Percentiles rank a stretch among this genome's conserved stretches.
Evolutionary conservation across 176 grass and related monocot genomes (phyloP).

Genomic region (Zea luxurians): DNA sequence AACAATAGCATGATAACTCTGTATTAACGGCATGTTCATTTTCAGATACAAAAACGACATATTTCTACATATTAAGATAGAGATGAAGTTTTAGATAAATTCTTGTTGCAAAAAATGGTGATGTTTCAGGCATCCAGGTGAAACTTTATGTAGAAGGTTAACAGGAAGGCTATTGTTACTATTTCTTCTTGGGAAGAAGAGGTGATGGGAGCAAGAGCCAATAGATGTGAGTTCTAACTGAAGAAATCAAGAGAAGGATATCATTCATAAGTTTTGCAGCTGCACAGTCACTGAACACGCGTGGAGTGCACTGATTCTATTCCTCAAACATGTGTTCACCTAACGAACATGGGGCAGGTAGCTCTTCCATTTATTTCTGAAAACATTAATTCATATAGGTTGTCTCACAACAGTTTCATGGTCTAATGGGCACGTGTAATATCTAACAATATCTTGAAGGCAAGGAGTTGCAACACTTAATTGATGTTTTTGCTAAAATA

Average conservation of each 20-base stretch:
- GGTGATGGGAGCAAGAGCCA: neutral
- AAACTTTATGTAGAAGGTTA: constrained; percentile 5
- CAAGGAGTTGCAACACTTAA: neutral
- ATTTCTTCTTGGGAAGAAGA: neutral
- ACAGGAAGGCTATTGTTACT: constrained; percentile 8
- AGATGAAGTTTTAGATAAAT: constrained; percentile 22
- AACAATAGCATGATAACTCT: neutral
- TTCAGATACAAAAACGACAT: neutral
- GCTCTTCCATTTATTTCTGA: constrained; percentile 3
- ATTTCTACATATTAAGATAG: constrained; percentile 19
- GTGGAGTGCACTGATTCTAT: neutral
- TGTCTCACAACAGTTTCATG: neutral
- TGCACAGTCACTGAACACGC: neutral
- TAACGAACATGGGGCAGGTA: neutral
- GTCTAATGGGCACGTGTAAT: neutral
- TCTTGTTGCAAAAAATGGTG: neutral
- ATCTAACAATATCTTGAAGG: neutral
- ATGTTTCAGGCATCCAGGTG: neutral
- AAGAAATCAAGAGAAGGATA: neutral
- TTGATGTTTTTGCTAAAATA: neutral
- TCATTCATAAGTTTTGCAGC: neutral
- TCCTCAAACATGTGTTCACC: neutral
- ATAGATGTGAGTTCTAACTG: neutral
- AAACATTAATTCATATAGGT: neutral
- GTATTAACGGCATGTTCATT: constrained; percentile 11